Evolutionary conservation across 2,329 filamentous ascomycete genomes (phyloP).

Genomic region (Ascochyta pisi): DNA sequence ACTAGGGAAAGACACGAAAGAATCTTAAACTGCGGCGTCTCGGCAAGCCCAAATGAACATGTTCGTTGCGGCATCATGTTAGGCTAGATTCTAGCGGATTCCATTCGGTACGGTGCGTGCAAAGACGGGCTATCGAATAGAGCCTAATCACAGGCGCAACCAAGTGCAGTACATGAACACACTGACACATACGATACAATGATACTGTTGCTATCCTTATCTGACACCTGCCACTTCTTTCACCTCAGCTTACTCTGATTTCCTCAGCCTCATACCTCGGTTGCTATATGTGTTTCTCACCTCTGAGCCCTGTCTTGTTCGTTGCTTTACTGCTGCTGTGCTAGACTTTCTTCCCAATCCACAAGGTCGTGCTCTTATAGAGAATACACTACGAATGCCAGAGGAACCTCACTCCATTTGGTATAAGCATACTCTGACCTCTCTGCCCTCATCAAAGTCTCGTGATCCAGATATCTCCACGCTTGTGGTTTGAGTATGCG

Average conservation of each 20-base stretch:
- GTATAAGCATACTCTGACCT: too few relatives aligned
- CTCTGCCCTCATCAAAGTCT: too few relatives aligned
- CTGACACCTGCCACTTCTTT: background rate
- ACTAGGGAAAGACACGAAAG: background rate
- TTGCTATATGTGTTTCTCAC: too few relatives aligned
- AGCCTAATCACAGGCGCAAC: background rate
- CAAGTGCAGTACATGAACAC: constrained; percentile 1
- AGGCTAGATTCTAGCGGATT: background rate
- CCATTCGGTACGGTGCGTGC: background rate
- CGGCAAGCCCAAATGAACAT: background rate
- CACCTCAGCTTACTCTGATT: background rate
- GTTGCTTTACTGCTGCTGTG: too few relatives aligned
- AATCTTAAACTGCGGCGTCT: background rate
- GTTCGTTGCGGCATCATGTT: background rate
- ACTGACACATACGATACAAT: constrained; percentile 6
- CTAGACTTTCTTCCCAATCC: too few relatives aligned
- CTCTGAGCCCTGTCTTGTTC: too few relatives aligned
- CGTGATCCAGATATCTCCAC: too few relatives aligned
- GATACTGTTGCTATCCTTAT: background rate
- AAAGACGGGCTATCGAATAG: background rate
- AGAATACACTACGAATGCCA: too few relatives aligned
- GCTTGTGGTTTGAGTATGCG: too few relatives aligned
- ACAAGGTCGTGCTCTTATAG: too few relatives aligned
- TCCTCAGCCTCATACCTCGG: too few relatives aligned
- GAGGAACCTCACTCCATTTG: too few relatives aligned